Evolutionary conservation across 2,329 filamentous ascomycete genomes (phyloP).

Genomic region (Penicillium occitanis): DNA sequence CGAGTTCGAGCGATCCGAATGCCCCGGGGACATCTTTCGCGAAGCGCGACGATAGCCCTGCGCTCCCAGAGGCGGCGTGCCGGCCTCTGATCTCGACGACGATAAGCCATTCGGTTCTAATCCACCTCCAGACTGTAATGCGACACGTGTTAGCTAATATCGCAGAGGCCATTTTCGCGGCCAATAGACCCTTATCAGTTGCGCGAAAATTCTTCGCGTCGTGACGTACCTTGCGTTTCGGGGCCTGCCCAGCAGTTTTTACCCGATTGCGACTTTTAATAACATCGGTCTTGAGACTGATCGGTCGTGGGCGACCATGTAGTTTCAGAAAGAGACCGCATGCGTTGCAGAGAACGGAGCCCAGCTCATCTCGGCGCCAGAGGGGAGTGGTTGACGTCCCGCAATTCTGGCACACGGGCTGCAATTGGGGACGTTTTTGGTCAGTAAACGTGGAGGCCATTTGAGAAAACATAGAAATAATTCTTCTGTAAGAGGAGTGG

Average conservation of each 20-base stretch:
- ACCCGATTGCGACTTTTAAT: slow-evolving; percentile 99
- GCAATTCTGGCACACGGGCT: slow-evolving; percentile 97
- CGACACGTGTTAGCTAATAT: slow-evolving; percentile 29
- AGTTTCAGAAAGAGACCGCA: slow-evolving; percentile 97
- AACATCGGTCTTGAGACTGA: slow-evolving; percentile 96
- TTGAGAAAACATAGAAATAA: slow-evolving; percentile 10
- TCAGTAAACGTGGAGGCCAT: slow-evolving; percentile 53
- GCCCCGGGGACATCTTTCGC: slow-evolving; percentile 70
- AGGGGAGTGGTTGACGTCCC: slow-evolving; percentile 91
- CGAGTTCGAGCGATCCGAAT: slow-evolving; percentile 72
- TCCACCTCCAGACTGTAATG: slow-evolving; percentile 42
- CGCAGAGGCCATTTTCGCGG: neutral
- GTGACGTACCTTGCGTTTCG: slow-evolving; percentile 75
- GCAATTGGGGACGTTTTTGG: slow-evolving; percentile 60
- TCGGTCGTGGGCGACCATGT: slow-evolving; percentile 87
- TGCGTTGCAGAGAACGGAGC: slow-evolving; percentile 95
- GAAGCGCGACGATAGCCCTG: slow-evolving; percentile 64
- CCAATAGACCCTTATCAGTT: slow-evolving; percentile 19
- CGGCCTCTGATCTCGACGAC: slow-evolving; percentile 56
- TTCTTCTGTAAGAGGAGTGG: neutral
- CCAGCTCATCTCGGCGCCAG: slow-evolving; percentile 95
- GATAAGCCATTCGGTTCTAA: slow-evolving; percentile 60
- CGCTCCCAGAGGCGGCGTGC: slow-evolving; percentile 57
- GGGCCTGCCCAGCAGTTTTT: slow-evolving; percentile 77
- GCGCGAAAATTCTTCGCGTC: slow-evolving; percentile 28